Conservation (phyloP, 129 eudicot species). For the sunflower (Helianthus annuus) region HanXRQr2.0-SUNRISE NC_035440.2:108159771-108160270, state of each 20-base stretch:
- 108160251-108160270: neutral
- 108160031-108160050: neutral
- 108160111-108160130: neutral
- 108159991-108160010: slow-evolving; percentile 69
- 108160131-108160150: neutral
- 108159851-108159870: neutral
- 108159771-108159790: slow-evolving; percentile 32
- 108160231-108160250: neutral
- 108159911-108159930: slow-evolving; percentile 50
- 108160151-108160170: neutral
- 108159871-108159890: slow-evolving; percentile 35
- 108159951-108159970: slow-evolving; percentile 45
- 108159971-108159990: slow-evolving; percentile 48
- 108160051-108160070: neutral
- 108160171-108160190: neutral
- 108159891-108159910: slow-evolving; percentile 53
- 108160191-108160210: neutral
- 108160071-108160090: neutral
- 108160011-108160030: slow-evolving; percentile 23
- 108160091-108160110: neutral
- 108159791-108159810: slow-evolving; percentile 75
- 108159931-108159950: slow-evolving; percentile 49
- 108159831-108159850: neutral
- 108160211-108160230: neutral
- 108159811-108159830: slow-evolving; percentile 7